phyloP scores from a whole-genome alignment of 163 green algal genomes.

The Picocystis sp. region DNA sequence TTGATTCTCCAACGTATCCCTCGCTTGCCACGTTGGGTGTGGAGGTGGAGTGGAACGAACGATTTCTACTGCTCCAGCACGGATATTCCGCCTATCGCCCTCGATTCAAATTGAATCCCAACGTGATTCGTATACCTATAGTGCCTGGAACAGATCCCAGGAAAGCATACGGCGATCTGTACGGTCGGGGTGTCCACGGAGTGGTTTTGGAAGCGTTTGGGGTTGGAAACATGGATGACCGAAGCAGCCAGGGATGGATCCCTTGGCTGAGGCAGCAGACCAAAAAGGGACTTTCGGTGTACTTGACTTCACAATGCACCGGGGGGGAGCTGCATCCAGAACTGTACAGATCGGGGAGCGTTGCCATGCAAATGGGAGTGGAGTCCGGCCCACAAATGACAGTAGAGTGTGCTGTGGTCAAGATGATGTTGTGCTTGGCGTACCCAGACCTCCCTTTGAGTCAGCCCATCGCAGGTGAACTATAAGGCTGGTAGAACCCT shows the following conservation, averaged over 20 bases:
- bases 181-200: slow-evolving; percentile 35
- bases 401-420: slow-evolving; percentile 60
- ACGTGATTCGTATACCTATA: slow-evolving; percentile 68
- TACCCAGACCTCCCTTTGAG: slow-evolving; percentile 59
- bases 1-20: slow-evolving; percentile 58
- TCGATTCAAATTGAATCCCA: slow-evolving; percentile 52
- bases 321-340: slow-evolving; percentile 36
- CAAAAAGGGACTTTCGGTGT: slow-evolving; percentile 28
- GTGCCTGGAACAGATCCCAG: slow-evolving; percentile 60
- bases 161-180: slow-evolving; percentile 48
- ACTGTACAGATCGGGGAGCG: slow-evolving; percentile 28
- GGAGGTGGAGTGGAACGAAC: slow-evolving; percentile 58
- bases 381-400: slow-evolving; percentile 52
- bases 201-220: slow-evolving; percentile 61
- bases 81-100: slow-evolving; percentile 42
- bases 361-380: slow-evolving; percentile 35
- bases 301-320: slow-evolving; percentile 29
- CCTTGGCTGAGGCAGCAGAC: slow-evolving; percentile 61
- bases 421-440: slow-evolving; percentile 59
- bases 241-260: slow-evolving; percentile 41
- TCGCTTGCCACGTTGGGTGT: slow-evolving; percentile 63
- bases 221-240: slow-evolving; percentile 72
- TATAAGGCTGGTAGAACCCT: slow-evolving; percentile 26
- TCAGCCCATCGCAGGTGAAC: slow-evolving; percentile 63
- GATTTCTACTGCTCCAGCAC: slow-evolving; percentile 30